Conservation (phyloP, 208 protist genomes). For the Sergeia podlipaevii region DNA sequence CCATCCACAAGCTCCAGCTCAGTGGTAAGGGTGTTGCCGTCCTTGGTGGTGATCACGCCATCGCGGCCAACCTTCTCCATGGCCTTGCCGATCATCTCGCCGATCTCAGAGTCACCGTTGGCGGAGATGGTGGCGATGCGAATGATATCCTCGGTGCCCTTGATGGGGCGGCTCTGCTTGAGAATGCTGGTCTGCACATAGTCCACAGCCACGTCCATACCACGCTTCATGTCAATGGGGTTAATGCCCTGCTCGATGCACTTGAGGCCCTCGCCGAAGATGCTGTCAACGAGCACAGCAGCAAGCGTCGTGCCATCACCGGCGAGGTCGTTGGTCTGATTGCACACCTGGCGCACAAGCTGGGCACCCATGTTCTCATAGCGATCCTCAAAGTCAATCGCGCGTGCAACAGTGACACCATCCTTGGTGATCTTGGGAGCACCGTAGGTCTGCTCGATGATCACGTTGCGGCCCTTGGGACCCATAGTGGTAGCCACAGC, state of each 20-base stretch:
- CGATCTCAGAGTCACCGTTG: slow-evolving; percentile 98
- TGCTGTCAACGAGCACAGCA: slow-evolving; percentile 97
- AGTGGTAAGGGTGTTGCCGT: slow-evolving; percentile 97
- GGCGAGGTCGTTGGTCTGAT: slow-evolving; percentile 97
- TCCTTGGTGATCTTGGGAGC: slow-evolving; percentile 99
- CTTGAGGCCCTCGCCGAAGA: slow-evolving; percentile 98
- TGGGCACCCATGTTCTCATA: slow-evolving; percentile 99
- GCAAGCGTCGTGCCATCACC: slow-evolving; percentile 99
- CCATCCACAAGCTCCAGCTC: slow-evolving; percentile 98
- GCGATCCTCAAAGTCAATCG: slow-evolving; percentile 97
- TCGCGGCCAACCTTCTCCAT: slow-evolving; percentile 99
- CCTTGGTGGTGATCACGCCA: slow-evolving; percentile 99
- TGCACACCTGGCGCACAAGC: slow-evolving; percentile 95
- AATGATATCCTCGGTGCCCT: slow-evolving; percentile 95
- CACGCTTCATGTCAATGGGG: slow-evolving; percentile 98
- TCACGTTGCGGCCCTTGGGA: slow-evolving; percentile 98
- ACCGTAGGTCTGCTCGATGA: slow-evolving; percentile 98
- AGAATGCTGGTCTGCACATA: slow-evolving; percentile 87
- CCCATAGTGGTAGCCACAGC: slow-evolving; percentile 97
- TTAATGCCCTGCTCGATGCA: slow-evolving; percentile 98
- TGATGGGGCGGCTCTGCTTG: slow-evolving; percentile 90
- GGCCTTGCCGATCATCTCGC: slow-evolving; percentile 96
- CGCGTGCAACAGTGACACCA: slow-evolving; percentile 99
- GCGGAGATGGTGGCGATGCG: slow-evolving; percentile 99
- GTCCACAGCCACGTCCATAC: slow-evolving; percentile 97